Base-by-base conservation (phyloP, 169 alveolate genomes). In the Cryptosporidium felis region DNA sequence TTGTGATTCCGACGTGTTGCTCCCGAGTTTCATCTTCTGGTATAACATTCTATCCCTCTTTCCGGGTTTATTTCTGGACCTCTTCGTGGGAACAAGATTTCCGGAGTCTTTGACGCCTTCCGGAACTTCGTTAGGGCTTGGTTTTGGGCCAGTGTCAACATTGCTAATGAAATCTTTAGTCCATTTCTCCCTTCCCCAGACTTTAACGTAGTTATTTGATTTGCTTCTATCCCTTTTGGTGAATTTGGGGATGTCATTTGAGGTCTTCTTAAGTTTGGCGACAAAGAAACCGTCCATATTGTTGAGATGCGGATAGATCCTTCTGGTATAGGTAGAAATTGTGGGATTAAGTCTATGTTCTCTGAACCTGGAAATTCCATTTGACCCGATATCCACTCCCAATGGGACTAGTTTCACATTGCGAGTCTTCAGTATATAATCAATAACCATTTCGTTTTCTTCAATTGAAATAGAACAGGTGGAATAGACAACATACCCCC, bases 251-350 rank as follows among this genome's bases (percentile, higher is more conserved):
- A 88, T 89, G 1, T 95, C 96, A 81, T 97, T 94, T 26, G 95
- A 95, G 45, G 93, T 89, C 90, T 97, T 97, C 90, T 95, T 94
- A 40, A 98, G 89, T 89, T 98, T 98, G 10, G 98, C 98, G 41
- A 97, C 96, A 80, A 95, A 98, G 92, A 98, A 98, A 21, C 99
- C 99, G 88, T 98, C 99, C 93, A 97, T 92, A 79, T 96, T 96
- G 89, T 97, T 98, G 51, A 93, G 90, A 82, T 98, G 99, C 21
- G 99, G 99, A 79, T 96, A 97, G 21, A 96, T 95, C 45, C 99
- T 90, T 28, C 95, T 92, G 38, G 95, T 88, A 49, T 89, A 80
- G 74, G 90, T 56, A 26, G 93, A 80, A 10, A 95, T 80, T 47
- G 94, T 82, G 3, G 97, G 96, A 62, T 96, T 97, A 88, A 95